Evolutionary conservation across 2,329 filamentous ascomycete species (phyloP).

Genomic region (Colletotrichum filicis): DNA sequence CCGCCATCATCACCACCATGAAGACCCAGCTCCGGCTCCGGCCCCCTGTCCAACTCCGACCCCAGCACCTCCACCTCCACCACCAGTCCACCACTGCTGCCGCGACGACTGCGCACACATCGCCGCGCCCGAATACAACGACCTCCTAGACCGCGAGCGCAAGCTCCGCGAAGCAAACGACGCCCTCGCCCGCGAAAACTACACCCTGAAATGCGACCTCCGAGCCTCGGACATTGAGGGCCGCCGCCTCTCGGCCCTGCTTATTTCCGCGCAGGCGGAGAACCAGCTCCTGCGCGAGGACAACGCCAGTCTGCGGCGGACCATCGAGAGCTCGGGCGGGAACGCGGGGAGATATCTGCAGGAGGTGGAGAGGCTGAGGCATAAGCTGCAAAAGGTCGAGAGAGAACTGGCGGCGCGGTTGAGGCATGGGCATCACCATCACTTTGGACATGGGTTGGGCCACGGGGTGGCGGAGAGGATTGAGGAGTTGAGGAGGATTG

Average conservation of each 20-base stretch:
- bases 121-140: conserved; percentile 49
- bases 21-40: conserved; percentile 39
- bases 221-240: conserved; percentile 48
- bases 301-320: conserved; percentile 52
- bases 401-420: conserved; percentile 49
- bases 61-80: conserved; percentile 40
- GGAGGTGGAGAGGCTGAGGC: conserved; percentile 47
- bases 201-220: conserved; percentile 48
- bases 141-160: conserved; percentile 49
- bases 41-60: conserved; percentile 42
- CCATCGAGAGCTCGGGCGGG: conserved; percentile 46
- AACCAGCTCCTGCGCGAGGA: conserved; percentile 49
- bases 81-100: conserved; percentile 33
- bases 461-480: conserved; percentile 43
- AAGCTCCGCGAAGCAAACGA: conserved; percentile 49
- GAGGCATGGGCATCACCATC: conserved; percentile 45
- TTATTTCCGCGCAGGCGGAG: conserved; percentile 51
- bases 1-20: conserved; percentile 41
- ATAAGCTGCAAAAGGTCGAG: conserved; percentile 48
- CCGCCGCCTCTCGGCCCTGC: conserved; percentile 46
- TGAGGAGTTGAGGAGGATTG: conserved; percentile 45
- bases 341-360: conserved; percentile 43
- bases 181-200: conserved; percentile 44
- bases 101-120: conserved; percentile 49
- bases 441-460: conserved; percentile 14